Conservation (phyloP, 495 filamentous ascomycete species). For the Penicillium lividum region DNA sequence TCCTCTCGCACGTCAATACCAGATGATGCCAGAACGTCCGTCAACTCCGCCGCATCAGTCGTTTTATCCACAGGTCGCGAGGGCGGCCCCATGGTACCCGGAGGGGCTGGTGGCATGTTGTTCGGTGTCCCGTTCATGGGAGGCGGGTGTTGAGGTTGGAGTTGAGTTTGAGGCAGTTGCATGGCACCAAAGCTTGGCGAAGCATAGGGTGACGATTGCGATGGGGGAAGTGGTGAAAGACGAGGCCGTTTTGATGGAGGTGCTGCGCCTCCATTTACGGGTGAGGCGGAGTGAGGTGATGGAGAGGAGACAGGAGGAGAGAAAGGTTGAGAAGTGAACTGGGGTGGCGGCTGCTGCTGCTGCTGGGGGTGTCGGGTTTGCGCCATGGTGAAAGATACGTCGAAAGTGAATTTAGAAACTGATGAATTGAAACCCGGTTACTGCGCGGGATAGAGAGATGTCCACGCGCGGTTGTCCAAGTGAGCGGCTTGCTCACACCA, state of each 20-base stretch:
- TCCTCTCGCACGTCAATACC: conserved; percentile 85
- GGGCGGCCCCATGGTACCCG: conserved; percentile 78
- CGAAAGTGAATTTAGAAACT: conserved; percentile 3
- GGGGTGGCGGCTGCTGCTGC: conserved; percentile 36
- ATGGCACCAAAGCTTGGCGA: conserved; percentile 50
- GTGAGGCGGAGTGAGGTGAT: conserved; percentile 46
- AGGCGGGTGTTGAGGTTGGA: conserved; percentile 37
- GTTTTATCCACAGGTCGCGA: conserved; percentile 69
- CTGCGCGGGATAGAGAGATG: conserved; percentile 30
- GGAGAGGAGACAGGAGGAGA: conserved; percentile 57
- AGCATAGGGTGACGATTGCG: conserved; percentile 36
- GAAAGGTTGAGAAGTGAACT: conserved; percentile 50
- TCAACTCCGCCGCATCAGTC: conserved; percentile 68
- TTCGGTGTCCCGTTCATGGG: conserved; percentile 40
- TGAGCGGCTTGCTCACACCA: conserved; percentile 49
- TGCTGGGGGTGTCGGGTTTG: conserved; percentile 54
- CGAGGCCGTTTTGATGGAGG: conserved; percentile 66
- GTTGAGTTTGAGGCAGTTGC: conserved; percentile 44
- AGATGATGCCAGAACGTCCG: conserved; percentile 74
- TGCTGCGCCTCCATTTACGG: conserved; percentile 42
- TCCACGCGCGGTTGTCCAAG: conserved; percentile 40
- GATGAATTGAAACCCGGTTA: conserved; percentile 3
- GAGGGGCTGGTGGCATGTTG: conserved; percentile 38
- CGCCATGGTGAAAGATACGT: conserved; percentile 54
- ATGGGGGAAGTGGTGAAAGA: conserved; percentile 64